Evolutionary conservation across 345 rosid genomes (phyloP), one percentile per base, ranked within the genome.

Genomic region (Linum usitatissimum): DNA sequence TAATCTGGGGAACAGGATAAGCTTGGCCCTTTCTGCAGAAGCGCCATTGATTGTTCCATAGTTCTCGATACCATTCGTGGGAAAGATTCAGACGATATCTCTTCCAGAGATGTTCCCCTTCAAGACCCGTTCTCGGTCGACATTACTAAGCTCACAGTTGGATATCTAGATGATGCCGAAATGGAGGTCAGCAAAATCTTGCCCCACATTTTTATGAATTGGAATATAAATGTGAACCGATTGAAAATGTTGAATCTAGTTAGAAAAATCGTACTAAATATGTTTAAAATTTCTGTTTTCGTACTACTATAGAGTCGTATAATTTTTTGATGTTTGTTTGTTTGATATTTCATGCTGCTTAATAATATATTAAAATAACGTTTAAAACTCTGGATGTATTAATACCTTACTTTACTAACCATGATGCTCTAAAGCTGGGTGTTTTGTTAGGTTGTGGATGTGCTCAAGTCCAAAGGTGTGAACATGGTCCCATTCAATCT

Each of bases 151-250:
- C 91, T 91, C 61, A 86, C 82, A 3, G 94, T 88, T 71, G 96
- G 97, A 39, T 91, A 86, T 71, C 77, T 82, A 49, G 84, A 88
- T 61, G 96, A 88, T 73, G 91, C 96, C 20, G 94, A 88, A 73
- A 88, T 78, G 88, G 91, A 84, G 94, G 97, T 91, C 53, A 71
- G 75, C 63, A 55, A 55, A 53, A 6, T 53, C 21, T 15, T 8
- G 21, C 21, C 7, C 5, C 30, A 18, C 38, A 34, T 0, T 34
- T 34, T 34, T 34, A 34, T 34, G 38, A 4, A 34, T 34, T 34
- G 28, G 28, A 23, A 23, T 23, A 23, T 23, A 23, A 23, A 23
- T 23, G 2, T 23, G 28, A 2, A 23, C n/a, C n/a, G 36, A 34
- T 34, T 1, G 38, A 4, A 34, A 13, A 13, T 6, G 5, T 39